Conservation (phyloP, 768 basidiomycete genomes). For the Leucosporidium creatinivorum region DNA sequence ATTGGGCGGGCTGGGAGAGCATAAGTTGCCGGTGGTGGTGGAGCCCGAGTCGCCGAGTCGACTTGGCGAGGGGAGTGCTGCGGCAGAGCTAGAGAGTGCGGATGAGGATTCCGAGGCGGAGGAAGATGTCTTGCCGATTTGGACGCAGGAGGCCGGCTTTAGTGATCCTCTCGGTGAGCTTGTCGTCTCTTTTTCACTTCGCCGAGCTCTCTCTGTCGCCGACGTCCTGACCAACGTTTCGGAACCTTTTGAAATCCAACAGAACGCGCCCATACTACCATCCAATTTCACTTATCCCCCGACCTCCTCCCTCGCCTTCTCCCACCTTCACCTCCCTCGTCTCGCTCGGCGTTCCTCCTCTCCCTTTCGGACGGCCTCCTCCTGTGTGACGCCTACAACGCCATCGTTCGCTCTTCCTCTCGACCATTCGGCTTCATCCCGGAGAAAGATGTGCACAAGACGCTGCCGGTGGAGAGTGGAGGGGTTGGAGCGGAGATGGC, state of each 20-base stretch:
- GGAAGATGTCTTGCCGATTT: constrained; percentile 36
- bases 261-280: constrained; percentile 62
- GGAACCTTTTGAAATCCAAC: neutral
- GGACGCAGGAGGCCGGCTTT: too few relatives aligned
- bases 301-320: constrained; percentile 47
- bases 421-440: constrained; percentile 85
- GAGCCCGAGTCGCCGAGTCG: constrained; percentile 45
- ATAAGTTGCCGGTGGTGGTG: neutral
- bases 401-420: constrained; percentile 62
- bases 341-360: constrained; percentile 29
- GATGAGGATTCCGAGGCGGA: constrained; percentile 34
- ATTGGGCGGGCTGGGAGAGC: too few relatives aligned
- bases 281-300: constrained; percentile 56
- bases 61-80: neutral
- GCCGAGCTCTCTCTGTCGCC: too few relatives aligned
- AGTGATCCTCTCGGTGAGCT: too few relatives aligned
- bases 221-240: too few relatives aligned
- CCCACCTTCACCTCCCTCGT: constrained; percentile 3
- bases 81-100: too few relatives aligned
- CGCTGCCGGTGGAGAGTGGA: constrained; percentile 2
- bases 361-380: constrained; percentile 54
- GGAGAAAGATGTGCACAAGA: constrained; percentile 65
- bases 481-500: constrained; percentile 38
- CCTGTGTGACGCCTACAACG: constrained; percentile 72
- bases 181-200: too few relatives aligned